Base-by-base conservation (phyloP, 345 rosid genomes). In the Salix arbutifolia region DNA sequence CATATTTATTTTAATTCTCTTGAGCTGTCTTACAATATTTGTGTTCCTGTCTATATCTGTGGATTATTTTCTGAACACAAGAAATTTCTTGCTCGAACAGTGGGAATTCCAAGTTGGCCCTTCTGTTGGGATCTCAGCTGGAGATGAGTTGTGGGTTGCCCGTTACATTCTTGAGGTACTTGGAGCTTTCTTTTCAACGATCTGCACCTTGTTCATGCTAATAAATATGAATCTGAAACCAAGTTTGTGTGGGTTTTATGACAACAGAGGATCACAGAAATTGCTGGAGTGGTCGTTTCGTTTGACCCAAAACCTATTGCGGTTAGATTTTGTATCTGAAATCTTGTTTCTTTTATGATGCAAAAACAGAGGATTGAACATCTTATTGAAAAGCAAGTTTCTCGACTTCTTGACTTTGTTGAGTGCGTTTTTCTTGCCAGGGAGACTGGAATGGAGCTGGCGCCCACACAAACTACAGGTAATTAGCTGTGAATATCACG, bases 41-140 rank as follows among this genome's bases (percentile, higher is more conserved):
- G 1, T 42, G 10, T 12, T 42, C 46, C 46, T 11, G 46, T 42
- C 46, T 42, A 0, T 2, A 2, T 10, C 44, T 40, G 44, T 38
- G 11, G 44, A 10, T 25, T 53, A 0, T 56, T 28, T 56, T 38
- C 11, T 66, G 23, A 64, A 44, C 18, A 3, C 19, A 5, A 28
- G 25, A 26, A 35, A 3, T 42, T 28, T 19, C 6, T 3, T 48
- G 31, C 12, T 18, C n/a, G 7, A 35, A 16, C 77, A 78, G 81
- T 78, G 81, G 81, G 81, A 78, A 56, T 78, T 73, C 52, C 81
- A 78, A 78, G 77, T 79, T 8, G 82, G 82, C 38, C 82, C 82
- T n/a, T 3, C 74, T 4, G 70, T 69, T 58, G 82, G 82, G 5
- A 79, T 79, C 52, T 60, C 78, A 8, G 74, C 82, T 68, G 82